Evolutionary conservation across 176 grass and related monocot species (phyloP), one percentile per base, ranked within the genome.

Genomic region (Zea luxurians): DNA sequence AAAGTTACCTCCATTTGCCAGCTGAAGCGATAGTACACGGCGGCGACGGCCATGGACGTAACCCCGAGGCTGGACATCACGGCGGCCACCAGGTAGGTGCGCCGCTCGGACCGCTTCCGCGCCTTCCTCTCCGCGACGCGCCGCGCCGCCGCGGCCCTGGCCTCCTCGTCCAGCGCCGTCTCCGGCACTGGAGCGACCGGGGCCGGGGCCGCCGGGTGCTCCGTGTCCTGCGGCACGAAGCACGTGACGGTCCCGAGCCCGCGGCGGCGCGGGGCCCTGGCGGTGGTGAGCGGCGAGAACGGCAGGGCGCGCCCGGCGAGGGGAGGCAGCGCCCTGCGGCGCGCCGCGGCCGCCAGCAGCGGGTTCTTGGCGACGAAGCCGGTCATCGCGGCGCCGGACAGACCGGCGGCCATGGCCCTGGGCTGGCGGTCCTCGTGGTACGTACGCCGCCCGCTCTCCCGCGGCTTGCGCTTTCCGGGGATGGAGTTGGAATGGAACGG

Each of bases 11-110:
- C 87, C 82, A 89, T 74, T 86, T 92, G 93, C 87, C 93, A 96
- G 63, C 84, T 72, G 85, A 96, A 96, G 27, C 93, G 93, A 82
- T 88, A 96, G 70, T 96, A 96, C 2, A 92, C 89, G 62, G 89
- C 68, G 52, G 79, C 81, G 70, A 92, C 11, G 46, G 75, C 84
- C 89, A 92, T 90, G 75, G 87, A 87, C n/a, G 89, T 92, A 89
- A 96, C 54, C 5, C 89, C 93, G 64, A 96, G 74, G 84, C 89
- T 96, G 66, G 93, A 96, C 89, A 96, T 87, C 10, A 96, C 70
- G 13, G 89, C 93, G 15, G 89, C 93, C 42, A 96, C 83, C 48
- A 92, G 86, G 78, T 96, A 96, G 15, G 89, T 90, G 50, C 87
- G 58, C 61, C 93, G 53, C 93, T 96, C 93, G 1, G 81, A 82